Percentiles rank a stretch among this genome's conserved stretches.
Evolutionary conservation across 1,284 basidiomycete species (phyloP).

Genomic region (Malassezia cuniculi): DNA sequence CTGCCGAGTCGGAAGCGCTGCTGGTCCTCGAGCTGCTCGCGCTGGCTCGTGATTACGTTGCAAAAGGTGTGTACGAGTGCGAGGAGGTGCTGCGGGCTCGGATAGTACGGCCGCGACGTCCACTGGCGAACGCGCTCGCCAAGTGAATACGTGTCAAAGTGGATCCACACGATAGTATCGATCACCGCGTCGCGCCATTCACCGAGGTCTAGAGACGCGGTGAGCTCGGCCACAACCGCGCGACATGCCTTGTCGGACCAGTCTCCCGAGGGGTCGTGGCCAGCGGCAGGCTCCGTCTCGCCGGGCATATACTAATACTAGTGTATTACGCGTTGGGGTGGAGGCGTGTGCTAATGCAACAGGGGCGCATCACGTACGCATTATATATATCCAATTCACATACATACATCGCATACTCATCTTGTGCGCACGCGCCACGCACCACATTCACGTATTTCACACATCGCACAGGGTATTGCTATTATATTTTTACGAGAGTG

Average conservation of each 20-base stretch:
- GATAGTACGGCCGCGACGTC: constrained; percentile 85
- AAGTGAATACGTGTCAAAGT: constrained; percentile 75
- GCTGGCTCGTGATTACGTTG: constrained; percentile 86
- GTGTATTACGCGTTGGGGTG: no score
- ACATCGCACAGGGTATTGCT: no score
- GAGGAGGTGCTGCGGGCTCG: constrained; percentile 94
- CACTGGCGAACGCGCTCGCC: constrained; percentile 77
- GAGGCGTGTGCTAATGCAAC: no score
- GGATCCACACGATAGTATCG: constrained; percentile 85
- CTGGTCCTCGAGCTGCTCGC: constrained; percentile 96
- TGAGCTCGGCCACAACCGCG: constrained; percentile 39
- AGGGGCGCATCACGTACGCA: no score
- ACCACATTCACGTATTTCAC: no score
- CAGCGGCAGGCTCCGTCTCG: background rate
- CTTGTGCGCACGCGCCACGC: no score
- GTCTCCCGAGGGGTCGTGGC: constrained; percentile 24
- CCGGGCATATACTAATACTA: no score
- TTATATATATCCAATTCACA: no score
- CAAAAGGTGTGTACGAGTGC: constrained; percentile 99
- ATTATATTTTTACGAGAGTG: no score
- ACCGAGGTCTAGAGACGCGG: constrained; percentile 37
- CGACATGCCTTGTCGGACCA: constrained; percentile 43
- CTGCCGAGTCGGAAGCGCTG: constrained; percentile 97
- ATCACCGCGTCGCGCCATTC: constrained; percentile 52
- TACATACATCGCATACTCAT: no score